Evolutionary conservation across 306 rosid genomes (phyloP).

Genomic region (Lagenaria siceraria): DNA sequence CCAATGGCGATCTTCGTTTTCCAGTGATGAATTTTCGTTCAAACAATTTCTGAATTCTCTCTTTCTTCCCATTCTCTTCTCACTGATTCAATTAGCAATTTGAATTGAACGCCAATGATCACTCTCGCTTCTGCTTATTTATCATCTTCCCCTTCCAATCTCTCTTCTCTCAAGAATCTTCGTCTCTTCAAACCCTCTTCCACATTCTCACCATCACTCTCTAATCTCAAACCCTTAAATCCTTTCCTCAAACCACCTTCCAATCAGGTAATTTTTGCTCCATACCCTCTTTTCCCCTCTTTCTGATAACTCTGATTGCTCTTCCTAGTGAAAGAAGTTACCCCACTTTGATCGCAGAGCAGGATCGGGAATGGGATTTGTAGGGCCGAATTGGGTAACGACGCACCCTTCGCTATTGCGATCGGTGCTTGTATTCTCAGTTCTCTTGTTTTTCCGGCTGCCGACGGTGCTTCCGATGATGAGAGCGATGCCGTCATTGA

Average conservation of each 20-base stretch:
- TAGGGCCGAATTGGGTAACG: slow-evolving; percentile 42
- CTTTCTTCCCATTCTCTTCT: neutral
- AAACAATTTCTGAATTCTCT: neutral
- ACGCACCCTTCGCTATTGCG: slow-evolving; percentile 71
- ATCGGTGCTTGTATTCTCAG: slow-evolving; percentile 75
- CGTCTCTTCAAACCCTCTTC: slow-evolving; percentile 6
- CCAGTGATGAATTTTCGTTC: neutral
- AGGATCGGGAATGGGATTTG: slow-evolving; percentile 15
- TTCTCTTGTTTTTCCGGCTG: slow-evolving; percentile 49
- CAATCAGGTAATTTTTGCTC: slow-evolving; percentile 1
- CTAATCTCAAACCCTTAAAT: neutral
- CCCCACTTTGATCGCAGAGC: slow-evolving; percentile 4
- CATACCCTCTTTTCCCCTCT: neutral
- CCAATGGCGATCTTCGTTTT: neutral
- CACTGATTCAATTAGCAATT: neutral
- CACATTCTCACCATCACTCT: slow-evolving; percentile 1
- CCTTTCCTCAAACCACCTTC: neutral
- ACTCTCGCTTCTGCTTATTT: neutral
- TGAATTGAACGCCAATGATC: slow-evolving; percentile 1
- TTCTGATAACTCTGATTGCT: neutral
- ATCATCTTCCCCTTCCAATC: neutral
- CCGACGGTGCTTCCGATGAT: slow-evolving; percentile 16
- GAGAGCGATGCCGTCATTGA: slow-evolving; percentile 31
- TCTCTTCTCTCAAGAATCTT: neutral
- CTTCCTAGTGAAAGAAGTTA: neutral